phyloP scores from a whole-genome alignment of 2,329 filamentous ascomycete species.

The Leptographium lundbergii region DNA sequence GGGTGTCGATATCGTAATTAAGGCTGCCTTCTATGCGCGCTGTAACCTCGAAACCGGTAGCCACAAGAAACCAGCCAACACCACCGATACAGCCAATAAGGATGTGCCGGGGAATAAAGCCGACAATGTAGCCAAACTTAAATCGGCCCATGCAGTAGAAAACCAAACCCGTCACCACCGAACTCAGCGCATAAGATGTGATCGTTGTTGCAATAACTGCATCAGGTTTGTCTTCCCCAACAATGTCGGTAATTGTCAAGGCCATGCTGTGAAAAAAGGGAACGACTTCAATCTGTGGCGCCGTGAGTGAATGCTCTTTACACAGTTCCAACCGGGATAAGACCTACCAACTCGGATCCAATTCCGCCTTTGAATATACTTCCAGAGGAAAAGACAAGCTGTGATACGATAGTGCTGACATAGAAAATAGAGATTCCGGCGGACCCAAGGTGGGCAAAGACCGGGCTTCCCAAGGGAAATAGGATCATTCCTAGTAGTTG shows the following conservation, averaged over 20 bases:
- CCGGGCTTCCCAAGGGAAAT: constrained; percentile 76
- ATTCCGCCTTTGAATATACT: constrained; percentile 86
- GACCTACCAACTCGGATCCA: constrained; percentile 74
- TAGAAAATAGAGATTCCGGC: constrained; percentile 99
- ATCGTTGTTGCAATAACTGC: constrained; percentile 92
- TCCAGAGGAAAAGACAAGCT: constrained; percentile 75
- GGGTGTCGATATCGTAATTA: constrained; percentile 64
- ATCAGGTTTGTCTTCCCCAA: constrained; percentile 70
- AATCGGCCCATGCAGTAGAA: constrained; percentile 87
- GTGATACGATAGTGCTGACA: constrained; percentile 89
- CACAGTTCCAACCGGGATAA: background rate
- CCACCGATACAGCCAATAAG: constrained; percentile 95
- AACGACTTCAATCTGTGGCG: constrained; percentile 73
- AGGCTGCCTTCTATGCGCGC: constrained; percentile 77
- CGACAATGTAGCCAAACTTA: constrained; percentile 81
- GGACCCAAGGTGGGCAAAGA: constrained; percentile 76
- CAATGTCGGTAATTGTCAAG: constrained; percentile 63
- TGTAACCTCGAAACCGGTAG: constrained; percentile 88
- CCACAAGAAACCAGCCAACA: constrained; percentile 86
- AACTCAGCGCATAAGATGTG: constrained; percentile 78
- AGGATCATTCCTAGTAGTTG: constrained; percentile 64
- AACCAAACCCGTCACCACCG: constrained; percentile 77
- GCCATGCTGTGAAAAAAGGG: constrained; percentile 99
- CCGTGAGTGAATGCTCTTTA: background rate
- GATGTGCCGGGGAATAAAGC: constrained; percentile 94